Base-by-base conservation (phyloP, 257 asterid species). In the Datura wrightii region DNA sequence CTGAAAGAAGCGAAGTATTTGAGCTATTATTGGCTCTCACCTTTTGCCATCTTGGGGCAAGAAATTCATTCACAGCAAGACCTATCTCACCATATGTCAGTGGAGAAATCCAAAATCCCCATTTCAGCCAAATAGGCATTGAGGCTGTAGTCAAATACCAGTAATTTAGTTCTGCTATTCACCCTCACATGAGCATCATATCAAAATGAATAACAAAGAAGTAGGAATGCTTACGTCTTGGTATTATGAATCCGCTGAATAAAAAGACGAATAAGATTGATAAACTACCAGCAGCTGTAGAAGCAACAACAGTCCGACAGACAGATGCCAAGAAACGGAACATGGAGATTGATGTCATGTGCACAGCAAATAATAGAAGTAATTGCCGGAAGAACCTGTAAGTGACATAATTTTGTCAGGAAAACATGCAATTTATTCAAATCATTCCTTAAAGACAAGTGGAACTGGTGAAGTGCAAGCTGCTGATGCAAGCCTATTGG, bases 31-130 rank as follows among this genome's bases (percentile, higher is more conserved):
- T 39, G 55, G 44, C 72, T 15, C 86, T 85, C 82, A 93, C 97
- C 86, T 89, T 87, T 89, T 91, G 94, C 97, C 97, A 91, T 69
- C 96, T 72, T 72, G 93, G 92, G 55, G 97, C 89, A 37, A 86
- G 92, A 85, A 93, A 93, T 86, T 93, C 97, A 84, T 92, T 94
- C 10, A 89, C 74, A 37, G 94, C 83, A 85, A 93, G 89, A 74
- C 92, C 97, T 74, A 92, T 89, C 92, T 91, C 93, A 56, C 96
- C 97, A 82, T 93, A 93, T 18, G 97, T 87, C 82, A 90, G 10
- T 3, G 97, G 97, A 83, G 94, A 91, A 83, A 90, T 67, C 97
- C 97, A 93, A 86, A 91, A 91, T 56, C 88, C 94, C 96, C 97
- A 93, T 85, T 85, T 85, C 79, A 93, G 87, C 97, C 94, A 93